Conservation (phyloP, 176 grass and related monocot species). For the Oryza nivara region DNA sequence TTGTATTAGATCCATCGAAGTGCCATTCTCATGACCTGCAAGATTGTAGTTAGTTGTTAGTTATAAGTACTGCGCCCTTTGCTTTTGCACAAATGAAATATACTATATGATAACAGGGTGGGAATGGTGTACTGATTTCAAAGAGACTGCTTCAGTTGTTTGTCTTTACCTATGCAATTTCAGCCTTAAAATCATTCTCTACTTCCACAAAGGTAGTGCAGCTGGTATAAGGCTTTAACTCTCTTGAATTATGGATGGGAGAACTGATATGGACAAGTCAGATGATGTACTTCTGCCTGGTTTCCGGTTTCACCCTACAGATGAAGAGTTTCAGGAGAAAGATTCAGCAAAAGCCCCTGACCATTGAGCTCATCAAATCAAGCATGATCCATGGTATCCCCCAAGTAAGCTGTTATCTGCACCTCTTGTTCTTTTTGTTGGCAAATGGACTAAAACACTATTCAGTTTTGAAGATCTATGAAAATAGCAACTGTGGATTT, state of each 20-base stretch:
- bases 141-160: background rate
- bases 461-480: background rate
- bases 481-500: background rate
- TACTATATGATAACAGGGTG: too few relatives aligned
- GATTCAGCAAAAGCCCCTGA: slow-evolving; percentile 57
- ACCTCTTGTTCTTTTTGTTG: slow-evolving; percentile 16
- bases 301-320: slow-evolving; percentile 73
- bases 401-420: slow-evolving; percentile 57
- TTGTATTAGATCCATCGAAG: background rate
- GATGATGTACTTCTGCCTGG: slow-evolving; percentile 68
- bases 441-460: background rate
- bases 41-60: background rate
- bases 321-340: slow-evolving; percentile 82
- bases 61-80: background rate
- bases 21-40: slow-evolving; percentile 1
- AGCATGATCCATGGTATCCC: slow-evolving; percentile 77
- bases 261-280: slow-evolving; percentile 51
- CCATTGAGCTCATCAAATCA: slow-evolving; percentile 69
- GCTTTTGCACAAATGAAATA: background rate
- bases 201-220: slow-evolving; percentile 29
- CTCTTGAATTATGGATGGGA: slow-evolving; percentile 46
- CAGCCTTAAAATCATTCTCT: slow-evolving; percentile 31
- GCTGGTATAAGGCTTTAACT: slow-evolving; percentile 5
- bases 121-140: background rate
- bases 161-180: slow-evolving; percentile 22